Base-by-base conservation (phyloP, 163 green algal species). In the Volvox carteri region DNA sequence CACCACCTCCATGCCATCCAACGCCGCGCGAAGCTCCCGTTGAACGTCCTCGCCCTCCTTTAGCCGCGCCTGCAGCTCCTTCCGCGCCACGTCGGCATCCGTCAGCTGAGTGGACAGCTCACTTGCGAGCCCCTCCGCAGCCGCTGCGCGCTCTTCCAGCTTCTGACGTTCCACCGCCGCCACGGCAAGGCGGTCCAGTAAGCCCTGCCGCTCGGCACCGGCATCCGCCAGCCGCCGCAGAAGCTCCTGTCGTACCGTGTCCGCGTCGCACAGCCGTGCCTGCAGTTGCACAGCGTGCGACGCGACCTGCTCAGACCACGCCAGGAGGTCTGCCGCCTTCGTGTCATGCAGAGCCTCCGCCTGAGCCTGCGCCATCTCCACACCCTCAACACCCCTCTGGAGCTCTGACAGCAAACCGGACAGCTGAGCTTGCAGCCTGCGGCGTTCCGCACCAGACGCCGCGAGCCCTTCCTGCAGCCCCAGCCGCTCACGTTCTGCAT, bases 201-300 rank as follows among this genome's bases (percentile, higher is more conserved):
- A 28, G 19, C 11, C 30, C 2, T 67, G 2, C 0, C 21, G 48
- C 33, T 52, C 18, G 41, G 1, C 9, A 4, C 8, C 50, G 4
- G 30, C 46, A 16, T 35, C 75, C 30, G 48, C 75, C 25, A 60
- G 28, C 25, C 30, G 41, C 14, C 9, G 1, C 78, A 58, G 5
- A 54, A 86, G 56, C 54, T 46, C 56, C 39, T 35, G 23, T 5
- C 78, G 23, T 11, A 39, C 56, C 0, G 39, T 23, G 39, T 86
- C 35, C 37, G 41, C 37, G 2, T 35, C 60, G 1, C 16, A 12
- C 48, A 93, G 90, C 50, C 85, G 74, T 16, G 76, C 60, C 19
- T 73, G 78, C 48, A 90, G 33, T 9, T 72, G 54, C 37, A 37
- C 23, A 48, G n/a, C 23, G 62, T 46, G 46, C 18, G n/a, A 1